Evolutionary conservation across 2,329 filamentous ascomycete species (phyloP).

Genomic region (Monilinia vaccinii-corymbosi): DNA sequence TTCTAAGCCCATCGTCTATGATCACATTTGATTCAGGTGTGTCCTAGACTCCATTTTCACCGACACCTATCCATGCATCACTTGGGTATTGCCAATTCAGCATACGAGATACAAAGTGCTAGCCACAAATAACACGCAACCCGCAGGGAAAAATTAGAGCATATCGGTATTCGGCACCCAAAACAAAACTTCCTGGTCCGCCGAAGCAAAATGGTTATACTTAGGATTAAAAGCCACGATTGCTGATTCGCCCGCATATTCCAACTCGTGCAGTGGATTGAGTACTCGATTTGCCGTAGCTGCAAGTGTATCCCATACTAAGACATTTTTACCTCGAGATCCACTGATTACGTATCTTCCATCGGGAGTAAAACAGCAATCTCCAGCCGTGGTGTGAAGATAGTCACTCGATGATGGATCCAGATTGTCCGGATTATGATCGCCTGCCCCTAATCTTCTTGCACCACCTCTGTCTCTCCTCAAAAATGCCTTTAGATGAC

Average conservation of each 20-base stretch:
- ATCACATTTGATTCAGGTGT: not conserved
- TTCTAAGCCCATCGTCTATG: not conserved
- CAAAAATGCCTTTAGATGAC: constrained; percentile 66
- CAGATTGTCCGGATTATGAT: constrained; percentile 30
- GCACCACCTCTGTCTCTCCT: constrained; percentile 47
- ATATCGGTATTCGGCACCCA: constrained; percentile 60
- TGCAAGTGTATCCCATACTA: constrained; percentile 76
- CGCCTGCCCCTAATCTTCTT: constrained; percentile 44
- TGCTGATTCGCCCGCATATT: constrained; percentile 59
- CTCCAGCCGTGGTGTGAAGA: constrained; percentile 53
- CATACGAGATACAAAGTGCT: not conserved
- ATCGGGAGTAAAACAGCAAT: constrained; percentile 84
- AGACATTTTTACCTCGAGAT: constrained; percentile 56
- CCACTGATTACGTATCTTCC: constrained; percentile 83
- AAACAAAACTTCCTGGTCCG: constrained; percentile 74
- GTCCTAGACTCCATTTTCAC: not conserved
- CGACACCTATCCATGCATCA: constrained; percentile 9
- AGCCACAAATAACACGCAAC: not conserved
- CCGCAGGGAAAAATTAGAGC: not conserved
- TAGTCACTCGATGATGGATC: constrained; percentile 26
- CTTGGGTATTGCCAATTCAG: constrained; percentile 7
- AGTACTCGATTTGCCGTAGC: constrained; percentile 48
- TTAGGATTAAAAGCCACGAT: constrained; percentile 83
- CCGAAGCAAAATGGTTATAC: constrained; percentile 85
- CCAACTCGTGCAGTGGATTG: constrained; percentile 53